Evolutionary conservation across 805 yeast species (phyloP).

Genomic region (Kurtzmaniella cleridarum): DNA sequence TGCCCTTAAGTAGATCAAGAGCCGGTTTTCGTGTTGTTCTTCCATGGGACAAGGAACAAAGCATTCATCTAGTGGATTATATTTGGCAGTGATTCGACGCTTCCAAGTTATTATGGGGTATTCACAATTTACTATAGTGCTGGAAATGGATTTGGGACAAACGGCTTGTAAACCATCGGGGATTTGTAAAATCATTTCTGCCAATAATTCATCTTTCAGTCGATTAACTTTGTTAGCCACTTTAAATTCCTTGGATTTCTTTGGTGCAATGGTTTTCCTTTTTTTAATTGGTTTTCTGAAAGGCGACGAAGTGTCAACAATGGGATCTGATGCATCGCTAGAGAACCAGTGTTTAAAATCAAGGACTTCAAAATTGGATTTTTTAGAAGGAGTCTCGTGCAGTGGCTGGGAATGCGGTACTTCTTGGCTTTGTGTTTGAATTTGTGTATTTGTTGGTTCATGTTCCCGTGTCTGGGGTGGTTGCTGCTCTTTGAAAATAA

Average conservation of each 20-base stretch:
- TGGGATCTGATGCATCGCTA: conserved; percentile 12
- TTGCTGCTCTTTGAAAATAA: too few relatives aligned
- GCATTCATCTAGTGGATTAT: conserved; percentile 42
- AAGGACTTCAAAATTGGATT: conserved; percentile 5
- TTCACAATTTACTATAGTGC: too few relatives aligned
- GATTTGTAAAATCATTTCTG: conserved; percentile 44
- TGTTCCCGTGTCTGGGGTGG: too few relatives aligned
- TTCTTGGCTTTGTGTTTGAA: too few relatives aligned
- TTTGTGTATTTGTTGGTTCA: too few relatives aligned
- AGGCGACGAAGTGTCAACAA: conserved; percentile 8
- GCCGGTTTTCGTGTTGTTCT: conserved; percentile 38
- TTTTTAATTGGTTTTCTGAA: conserved; percentile 7
- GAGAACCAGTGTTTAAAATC: conserved; percentile 20
- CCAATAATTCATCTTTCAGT: conserved; percentile 45
- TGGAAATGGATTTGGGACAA: conserved; percentile 10
- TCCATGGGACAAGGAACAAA: conserved; percentile 49
- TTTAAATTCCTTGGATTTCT: conserved; percentile 21
- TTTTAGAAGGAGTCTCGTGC: neutral
- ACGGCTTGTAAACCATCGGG: conserved; percentile 20
- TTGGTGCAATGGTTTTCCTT: conserved; percentile 2
- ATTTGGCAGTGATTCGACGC: conserved; percentile 43
- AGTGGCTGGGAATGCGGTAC: too few relatives aligned
- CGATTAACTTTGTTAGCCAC: conserved; percentile 33
- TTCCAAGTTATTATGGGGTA: conserved; percentile 32
- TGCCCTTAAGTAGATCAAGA: conserved; percentile 44